These are phyloP conservation scores for Pseudonitzschia delicatissima DNA, from an alignment of 108 stramenopile genomes.

Conservation along the genomic window DNA sequence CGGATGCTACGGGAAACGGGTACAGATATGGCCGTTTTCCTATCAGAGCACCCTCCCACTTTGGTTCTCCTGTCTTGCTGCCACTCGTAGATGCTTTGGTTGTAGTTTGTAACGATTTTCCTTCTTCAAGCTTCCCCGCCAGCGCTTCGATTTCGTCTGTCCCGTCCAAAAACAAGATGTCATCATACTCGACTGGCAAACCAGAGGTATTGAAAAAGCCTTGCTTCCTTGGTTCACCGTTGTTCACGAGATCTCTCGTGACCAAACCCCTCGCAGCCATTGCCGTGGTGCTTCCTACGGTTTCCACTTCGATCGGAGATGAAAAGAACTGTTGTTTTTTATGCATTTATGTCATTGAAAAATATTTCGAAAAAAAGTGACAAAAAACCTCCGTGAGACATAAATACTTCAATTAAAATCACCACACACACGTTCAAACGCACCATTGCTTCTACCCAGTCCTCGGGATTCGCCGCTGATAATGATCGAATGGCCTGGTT, in stretches of 20 bases:
- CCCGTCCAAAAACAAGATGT: conserved; percentile 21
- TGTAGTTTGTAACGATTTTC: not conserved
- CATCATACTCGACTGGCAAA: conserved; percentile 8
- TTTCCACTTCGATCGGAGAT: conserved; percentile 18
- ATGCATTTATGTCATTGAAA: not conserved
- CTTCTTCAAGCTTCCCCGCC: not conserved
- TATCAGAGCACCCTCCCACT: conserved; percentile 13
- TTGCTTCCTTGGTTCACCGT: conserved; percentile 10
- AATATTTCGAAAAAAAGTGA: not conserved
- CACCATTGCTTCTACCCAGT: conserved; percentile 22
- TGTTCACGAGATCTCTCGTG: not conserved
- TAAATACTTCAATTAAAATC: no score
- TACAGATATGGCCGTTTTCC: conserved; percentile 15
- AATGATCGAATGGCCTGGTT: conserved; percentile 16
- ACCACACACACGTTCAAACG: not conserved
- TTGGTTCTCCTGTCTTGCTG: not conserved
- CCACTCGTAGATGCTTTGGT: not conserved
- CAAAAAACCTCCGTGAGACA: not conserved
- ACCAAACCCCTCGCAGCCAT: conserved; percentile 14
- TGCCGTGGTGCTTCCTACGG: conserved; percentile 1
- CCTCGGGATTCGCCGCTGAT: not conserved
- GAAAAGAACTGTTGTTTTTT: not conserved
- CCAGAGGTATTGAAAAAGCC: conserved; percentile 17
- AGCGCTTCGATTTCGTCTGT: conserved; percentile 10
- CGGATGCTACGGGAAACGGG: conserved; percentile 14